Conservation (phyloP, 2,329 filamentous ascomycete genomes). For the Alternaria sp. region DNA sequence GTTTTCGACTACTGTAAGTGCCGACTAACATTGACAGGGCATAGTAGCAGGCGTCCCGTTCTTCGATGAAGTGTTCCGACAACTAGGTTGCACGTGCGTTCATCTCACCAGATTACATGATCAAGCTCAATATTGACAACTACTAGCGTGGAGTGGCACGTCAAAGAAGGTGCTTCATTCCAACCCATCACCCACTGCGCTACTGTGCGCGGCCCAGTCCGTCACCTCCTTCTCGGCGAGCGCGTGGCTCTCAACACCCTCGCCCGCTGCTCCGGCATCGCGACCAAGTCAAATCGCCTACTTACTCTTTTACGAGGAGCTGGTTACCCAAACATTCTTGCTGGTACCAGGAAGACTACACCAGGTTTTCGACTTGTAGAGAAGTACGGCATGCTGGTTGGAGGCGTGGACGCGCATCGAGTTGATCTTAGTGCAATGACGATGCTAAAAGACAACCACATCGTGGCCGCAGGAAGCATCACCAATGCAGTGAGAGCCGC, state of each 20-base stretch:
- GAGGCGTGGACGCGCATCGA: conserved; percentile 88
- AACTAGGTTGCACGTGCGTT: conserved; percentile 79
- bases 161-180: conserved; percentile 74
- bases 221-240: conserved; percentile 87
- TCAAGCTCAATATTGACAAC: background rate
- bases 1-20: background rate
- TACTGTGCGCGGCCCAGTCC: conserved; percentile 82
- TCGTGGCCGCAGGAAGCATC: conserved; percentile 87
- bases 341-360: conserved; percentile 95
- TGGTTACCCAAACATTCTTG: conserved; percentile 84
- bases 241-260: conserved; percentile 90
- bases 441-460: conserved; percentile 99
- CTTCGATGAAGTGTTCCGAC: conserved; percentile 89
- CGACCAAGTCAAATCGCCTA: conserved; percentile 65
- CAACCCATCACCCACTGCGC: conserved; percentile 68
- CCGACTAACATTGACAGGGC: conserved; percentile 57
- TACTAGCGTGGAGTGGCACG: conserved; percentile 79
- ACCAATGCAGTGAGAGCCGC: conserved; percentile 84
- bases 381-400: conserved; percentile 97
- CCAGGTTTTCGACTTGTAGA: conserved; percentile 94
- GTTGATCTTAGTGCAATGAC: conserved; percentile 91
- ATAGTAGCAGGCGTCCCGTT: conserved; percentile 92
- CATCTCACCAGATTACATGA: background rate
- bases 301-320: conserved; percentile 60
- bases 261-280: conserved; percentile 88